Percentiles rank a stretch among this genome's conserved stretches.
Conservation (phyloP, 2,329 filamentous ascomycete species). For the Atkinsonella hypoxylon region DNA sequence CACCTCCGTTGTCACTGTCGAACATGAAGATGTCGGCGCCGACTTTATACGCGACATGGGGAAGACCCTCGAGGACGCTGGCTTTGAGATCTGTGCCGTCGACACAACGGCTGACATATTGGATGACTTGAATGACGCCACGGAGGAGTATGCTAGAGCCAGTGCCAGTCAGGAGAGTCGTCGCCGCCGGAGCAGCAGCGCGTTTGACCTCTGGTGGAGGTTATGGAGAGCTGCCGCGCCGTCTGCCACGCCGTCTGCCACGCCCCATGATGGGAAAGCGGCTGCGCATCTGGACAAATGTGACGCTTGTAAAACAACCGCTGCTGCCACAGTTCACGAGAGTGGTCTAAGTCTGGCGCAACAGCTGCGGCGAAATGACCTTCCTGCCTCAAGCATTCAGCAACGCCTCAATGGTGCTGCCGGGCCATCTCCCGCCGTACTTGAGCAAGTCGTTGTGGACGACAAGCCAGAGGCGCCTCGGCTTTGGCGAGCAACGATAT, state of each 20-base stretch:
- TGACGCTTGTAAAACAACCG: conserved; percentile 20
- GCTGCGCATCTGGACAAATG: conserved; percentile 27
- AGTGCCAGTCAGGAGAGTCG: conserved; percentile 14
- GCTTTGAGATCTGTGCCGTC: conserved; percentile 45
- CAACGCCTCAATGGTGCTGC: conserved; percentile 1
- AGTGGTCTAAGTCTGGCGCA: conserved; percentile 5
- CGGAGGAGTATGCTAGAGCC: conserved; percentile 10
- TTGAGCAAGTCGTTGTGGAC: conserved; percentile 15
- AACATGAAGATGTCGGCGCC: conserved; percentile 32
- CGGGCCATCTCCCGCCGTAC: conserved; percentile 7
- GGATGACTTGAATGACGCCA: conserved; percentile 15
- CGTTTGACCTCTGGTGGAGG: conserved; percentile 20
- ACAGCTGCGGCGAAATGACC: conserved; percentile 2
- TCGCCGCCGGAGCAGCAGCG: conserved; percentile 10
- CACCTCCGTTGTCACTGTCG: conserved; percentile 54
- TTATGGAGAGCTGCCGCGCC: conserved; percentile 17
- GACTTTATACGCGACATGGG: conserved; percentile 32
- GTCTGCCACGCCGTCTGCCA: conserved; percentile 13
- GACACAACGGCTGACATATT: conserved; percentile 24
- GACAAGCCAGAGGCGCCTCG: conserved; percentile 6
- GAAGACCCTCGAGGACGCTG: conserved; percentile 39
- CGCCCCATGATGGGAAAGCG: conserved; percentile 13
- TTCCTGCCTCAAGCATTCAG: conserved; percentile 5
- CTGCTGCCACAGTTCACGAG: conserved; percentile 7
- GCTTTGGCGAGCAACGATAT: conserved; percentile 38